Percentiles rank a stretch among this genome's conserved stretches.
These are phyloP conservation scores for Tremella fuciformis DNA, from an alignment of 768 basidiomycete species.

Conservation along the genomic window DNA sequence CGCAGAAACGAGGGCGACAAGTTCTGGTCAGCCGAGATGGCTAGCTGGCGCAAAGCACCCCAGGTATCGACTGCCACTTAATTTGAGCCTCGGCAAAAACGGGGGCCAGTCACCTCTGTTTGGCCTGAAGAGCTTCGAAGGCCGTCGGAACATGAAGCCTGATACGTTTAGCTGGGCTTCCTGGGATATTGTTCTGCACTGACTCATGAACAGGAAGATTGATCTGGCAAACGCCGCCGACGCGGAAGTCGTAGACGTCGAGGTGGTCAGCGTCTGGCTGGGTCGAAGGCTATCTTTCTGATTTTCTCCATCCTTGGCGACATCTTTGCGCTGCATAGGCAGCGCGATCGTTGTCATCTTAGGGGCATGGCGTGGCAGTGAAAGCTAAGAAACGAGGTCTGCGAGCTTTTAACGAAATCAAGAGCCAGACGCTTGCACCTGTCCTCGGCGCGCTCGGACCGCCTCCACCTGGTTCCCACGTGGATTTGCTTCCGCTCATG, in stretches of 20 bases:
- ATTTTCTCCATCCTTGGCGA: too few relatives aligned
- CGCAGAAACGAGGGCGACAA: constrained; percentile 44
- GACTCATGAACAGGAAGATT: constrained; percentile 41
- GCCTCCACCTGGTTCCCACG: too few relatives aligned
- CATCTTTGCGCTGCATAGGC: too few relatives aligned
- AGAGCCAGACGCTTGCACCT: too few relatives aligned
- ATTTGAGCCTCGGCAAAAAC: neutral
- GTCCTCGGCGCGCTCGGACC: too few relatives aligned
- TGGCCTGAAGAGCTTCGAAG: constrained; percentile 47
- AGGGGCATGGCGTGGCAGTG: too few relatives aligned
- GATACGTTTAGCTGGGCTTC: neutral
- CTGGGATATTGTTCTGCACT: constrained; percentile 6
- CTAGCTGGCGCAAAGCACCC: constrained; percentile 44
- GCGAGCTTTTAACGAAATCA: too few relatives aligned
- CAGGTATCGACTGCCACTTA: constrained; percentile 42
- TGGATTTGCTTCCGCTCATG: too few relatives aligned
- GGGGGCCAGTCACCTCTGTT: constrained; percentile 35
- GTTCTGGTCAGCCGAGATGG: constrained; percentile 43
- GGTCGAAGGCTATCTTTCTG: constrained; percentile 7
- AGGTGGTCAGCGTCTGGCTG: constrained; percentile 13
- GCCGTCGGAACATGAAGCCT: constrained; percentile 49
- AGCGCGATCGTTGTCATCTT: too few relatives aligned
- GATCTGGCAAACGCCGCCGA: constrained; percentile 47
- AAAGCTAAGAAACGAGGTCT: too few relatives aligned
- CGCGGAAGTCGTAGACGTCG: constrained; percentile 33